These are phyloP conservation scores for Hortiboletus flavorubellus DNA, from an alignment of 768 basidiomycete genomes.

Conservation along the genomic window DNA sequence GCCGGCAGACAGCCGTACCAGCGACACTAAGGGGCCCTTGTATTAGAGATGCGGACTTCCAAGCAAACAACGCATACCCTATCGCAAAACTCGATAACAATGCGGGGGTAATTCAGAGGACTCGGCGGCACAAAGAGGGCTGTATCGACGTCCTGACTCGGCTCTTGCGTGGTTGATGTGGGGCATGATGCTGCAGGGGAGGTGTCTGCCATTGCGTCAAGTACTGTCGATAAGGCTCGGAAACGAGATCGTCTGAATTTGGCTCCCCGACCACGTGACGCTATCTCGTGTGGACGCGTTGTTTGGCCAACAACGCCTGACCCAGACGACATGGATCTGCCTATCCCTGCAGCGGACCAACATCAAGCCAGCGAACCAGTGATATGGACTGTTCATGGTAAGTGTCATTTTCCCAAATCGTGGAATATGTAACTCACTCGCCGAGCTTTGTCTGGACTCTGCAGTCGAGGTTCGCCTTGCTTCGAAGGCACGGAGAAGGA, in stretches of 20 bases:
- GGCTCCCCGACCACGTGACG: constrained; percentile 31
- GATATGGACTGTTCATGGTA: constrained; percentile 69
- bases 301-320: constrained; percentile 33
- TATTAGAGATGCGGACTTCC: constrained; percentile 1
- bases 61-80: constrained; percentile 48
- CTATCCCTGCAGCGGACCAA: background rate
- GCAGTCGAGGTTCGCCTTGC: constrained; percentile 83
- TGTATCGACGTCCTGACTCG: constrained; percentile 35
- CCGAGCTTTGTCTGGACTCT: background rate
- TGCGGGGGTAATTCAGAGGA: constrained; percentile 44
- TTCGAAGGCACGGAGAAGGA: constrained; percentile 62
- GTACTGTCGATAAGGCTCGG: too few species aligned
- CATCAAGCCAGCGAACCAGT: constrained; percentile 3
- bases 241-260: background rate
- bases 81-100: constrained; percentile 93
- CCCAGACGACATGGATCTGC: constrained; percentile 15
- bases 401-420: constrained; percentile 8
- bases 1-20: constrained; percentile 49
- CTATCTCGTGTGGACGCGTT: constrained; percentile 46
- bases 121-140: constrained; percentile 56
- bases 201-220: constrained; percentile 25
- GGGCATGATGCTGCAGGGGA: constrained; percentile 3
- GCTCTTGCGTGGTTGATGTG: constrained; percentile 6
- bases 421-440: background rate
- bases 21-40: constrained; percentile 54